Conservation (phyloP, 179 eudicot species). For the Carnegiea gigantea region DNA sequence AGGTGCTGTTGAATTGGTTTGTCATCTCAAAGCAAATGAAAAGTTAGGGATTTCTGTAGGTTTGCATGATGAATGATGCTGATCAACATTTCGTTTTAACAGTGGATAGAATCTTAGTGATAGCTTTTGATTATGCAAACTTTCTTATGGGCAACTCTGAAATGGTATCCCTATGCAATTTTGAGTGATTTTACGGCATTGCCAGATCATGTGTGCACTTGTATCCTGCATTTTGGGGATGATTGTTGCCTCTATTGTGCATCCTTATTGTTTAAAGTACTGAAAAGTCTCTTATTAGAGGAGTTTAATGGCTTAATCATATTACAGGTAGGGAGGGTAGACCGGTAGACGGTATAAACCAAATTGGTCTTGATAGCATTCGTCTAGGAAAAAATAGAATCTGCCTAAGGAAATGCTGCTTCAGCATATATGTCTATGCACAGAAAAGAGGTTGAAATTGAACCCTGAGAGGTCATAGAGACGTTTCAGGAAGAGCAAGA, state of each 20-base stretch:
- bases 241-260: not conserved
- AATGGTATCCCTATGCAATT: not conserved
- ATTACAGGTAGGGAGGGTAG: not conserved
- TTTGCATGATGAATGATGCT: not conserved
- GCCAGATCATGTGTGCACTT: not conserved
- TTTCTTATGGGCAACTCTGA: not conserved
- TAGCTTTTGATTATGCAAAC: not conserved
- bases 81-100: not conserved
- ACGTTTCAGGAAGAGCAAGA: not conserved
- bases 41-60: not conserved
- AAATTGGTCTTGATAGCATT: not conserved
- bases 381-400: not conserved
- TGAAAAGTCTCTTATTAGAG: not conserved
- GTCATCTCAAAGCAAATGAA: no score
- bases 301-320: not conserved
- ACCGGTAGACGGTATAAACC: not conserved
- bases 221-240: not conserved
- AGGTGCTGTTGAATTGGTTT: not conserved
- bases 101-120: no score
- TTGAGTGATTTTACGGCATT: not conserved
- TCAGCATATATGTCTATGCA: not conserved
- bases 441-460: not conserved
- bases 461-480: not conserved
- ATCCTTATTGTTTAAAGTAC: not conserved
- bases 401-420: not conserved